Percentiles rank a stretch among this genome's conserved stretches.
phyloP scores from a whole-genome alignment of 2,329 filamentous ascomycete genomes.

The Fusarium decemcellulare region DNA sequence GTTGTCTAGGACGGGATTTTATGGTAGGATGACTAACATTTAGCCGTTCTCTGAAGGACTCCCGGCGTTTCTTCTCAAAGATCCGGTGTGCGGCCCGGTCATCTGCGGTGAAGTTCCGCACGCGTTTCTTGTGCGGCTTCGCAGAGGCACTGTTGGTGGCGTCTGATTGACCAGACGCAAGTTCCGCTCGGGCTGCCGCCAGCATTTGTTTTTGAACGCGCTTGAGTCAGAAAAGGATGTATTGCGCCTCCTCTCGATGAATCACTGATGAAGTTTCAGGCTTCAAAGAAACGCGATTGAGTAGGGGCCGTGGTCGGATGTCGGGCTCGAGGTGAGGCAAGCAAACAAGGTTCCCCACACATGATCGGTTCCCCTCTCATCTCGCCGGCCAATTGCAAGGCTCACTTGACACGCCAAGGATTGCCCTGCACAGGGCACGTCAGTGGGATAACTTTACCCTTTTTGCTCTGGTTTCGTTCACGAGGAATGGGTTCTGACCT shows the following conservation, averaged over 20 bases:
- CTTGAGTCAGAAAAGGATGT: not conserved
- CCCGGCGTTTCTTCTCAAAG: constrained; percentile 58
- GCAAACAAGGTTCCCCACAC: too few species aligned
- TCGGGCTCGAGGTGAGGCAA: too few species aligned
- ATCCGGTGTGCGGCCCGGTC: constrained; percentile 58
- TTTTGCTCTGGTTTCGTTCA: too few species aligned
- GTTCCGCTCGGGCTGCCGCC: constrained; percentile 16
- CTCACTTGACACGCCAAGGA: too few species aligned
- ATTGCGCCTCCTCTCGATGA: not conserved
- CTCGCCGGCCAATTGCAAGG: too few species aligned
- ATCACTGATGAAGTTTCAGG: too few species aligned
- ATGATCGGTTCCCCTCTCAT: too few species aligned
- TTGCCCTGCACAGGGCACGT: too few species aligned
- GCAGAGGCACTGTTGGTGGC: constrained; percentile 6
- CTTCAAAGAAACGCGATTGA: too few species aligned
- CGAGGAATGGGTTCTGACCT: too few species aligned
- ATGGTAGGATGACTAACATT: constrained; percentile 45
- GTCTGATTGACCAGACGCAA: constrained; percentile 18
- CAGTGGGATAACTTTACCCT: too few species aligned
- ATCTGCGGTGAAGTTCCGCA: constrained; percentile 56
- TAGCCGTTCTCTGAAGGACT: constrained; percentile 57
- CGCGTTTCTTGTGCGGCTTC: constrained; percentile 49
- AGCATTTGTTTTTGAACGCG: constrained; percentile 7
- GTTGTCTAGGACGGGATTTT: not conserved
- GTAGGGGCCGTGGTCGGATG: too few species aligned